Evolutionary conservation across 108 stramenopile species (phyloP), one percentile per base, ranked within the genome.

Genomic region (Cyclotella baltica): DNA sequence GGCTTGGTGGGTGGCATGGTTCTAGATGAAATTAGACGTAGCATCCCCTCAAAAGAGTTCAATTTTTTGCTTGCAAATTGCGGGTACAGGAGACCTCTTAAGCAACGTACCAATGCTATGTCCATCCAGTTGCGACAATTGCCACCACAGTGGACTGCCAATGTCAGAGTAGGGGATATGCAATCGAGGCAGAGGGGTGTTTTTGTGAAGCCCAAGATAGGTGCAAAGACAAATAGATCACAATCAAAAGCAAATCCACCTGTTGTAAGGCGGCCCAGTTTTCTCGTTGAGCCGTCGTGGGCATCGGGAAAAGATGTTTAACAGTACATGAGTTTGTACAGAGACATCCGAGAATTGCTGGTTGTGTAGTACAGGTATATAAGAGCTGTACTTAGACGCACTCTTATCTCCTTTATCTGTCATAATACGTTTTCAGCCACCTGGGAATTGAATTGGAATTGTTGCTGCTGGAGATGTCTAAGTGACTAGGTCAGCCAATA

Each of bases 1-100:
- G 91, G 86, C 8, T 59, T 89, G 30, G 91, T 92, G 13, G 87
- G 86, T 62, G 78, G 75, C 0, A 72, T 89, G 72, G 86, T 73
- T n/a, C 81, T 89, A 59, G 85, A 88, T 61, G 91, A 92, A 81
- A 69, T 89, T 1, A 61, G 83, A 53, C 75, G 90, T 19, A 61
- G 75, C 31, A 62, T 89, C 46, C 83, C 87, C 22, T 50, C 68
- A 10, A 67, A 70, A 23, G 75, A 61, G 13, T 78, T 90, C 35
- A 58, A 70, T 22, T 19, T 36, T 3, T 56, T 83, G 37, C 48
- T 83, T 31, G 66, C 72, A 31, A 59, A 69, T 13, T 73, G 68
- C 46, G 80, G 77, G 15, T 74, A 53, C 30, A 29, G 35, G 13
- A 85, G 51, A 57, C 75, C 53, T 30, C 48, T 65, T 43, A 52